Evolutionary conservation across 2,329 filamentous ascomycete species (phyloP).

Genomic region (Pseudodiploospora longispora): DNA sequence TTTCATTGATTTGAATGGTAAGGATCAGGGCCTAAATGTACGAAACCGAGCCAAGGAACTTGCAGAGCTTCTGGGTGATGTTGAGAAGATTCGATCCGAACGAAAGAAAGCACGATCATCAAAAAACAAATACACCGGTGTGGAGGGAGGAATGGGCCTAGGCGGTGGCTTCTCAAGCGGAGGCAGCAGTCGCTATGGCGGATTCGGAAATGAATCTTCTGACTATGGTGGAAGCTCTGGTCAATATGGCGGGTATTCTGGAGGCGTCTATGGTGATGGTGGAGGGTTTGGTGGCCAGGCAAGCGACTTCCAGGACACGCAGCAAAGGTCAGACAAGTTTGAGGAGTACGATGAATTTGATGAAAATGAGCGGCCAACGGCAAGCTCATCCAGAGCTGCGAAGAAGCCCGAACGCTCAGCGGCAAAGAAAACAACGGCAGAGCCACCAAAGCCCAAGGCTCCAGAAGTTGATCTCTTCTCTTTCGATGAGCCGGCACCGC

Average conservation of each 20-base stretch:
- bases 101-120: conserved; percentile 86
- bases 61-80: conserved; percentile 84
- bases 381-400: conserved; percentile 39
- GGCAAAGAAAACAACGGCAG: conserved; percentile 40
- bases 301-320: conserved; percentile 61
- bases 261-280: conserved; percentile 87
- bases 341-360: conserved; percentile 98
- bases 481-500: conserved; percentile 65
- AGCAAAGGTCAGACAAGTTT: conserved; percentile 62
- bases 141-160: conserved; percentile 68
- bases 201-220: conserved; percentile 82
- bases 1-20: conserved; percentile 91
- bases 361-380: conserved; percentile 50
- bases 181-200: conserved; percentile 61
- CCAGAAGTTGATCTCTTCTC: conserved; percentile 90
- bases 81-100: conserved; percentile 74
- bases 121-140: conserved; percentile 90
- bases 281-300: conserved; percentile 81
- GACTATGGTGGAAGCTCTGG: conserved; percentile 52
- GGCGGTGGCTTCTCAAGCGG: conserved; percentile 49
- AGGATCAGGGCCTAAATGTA: conserved; percentile 97
- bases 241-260: conserved; percentile 53
- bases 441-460: conserved; percentile 71
- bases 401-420: conserved; percentile 24
- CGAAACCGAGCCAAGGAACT: conserved; percentile 94